phyloP scores from a whole-genome alignment of 768 basidiomycete species.

The Amanita pseudoporphyria region DNA sequence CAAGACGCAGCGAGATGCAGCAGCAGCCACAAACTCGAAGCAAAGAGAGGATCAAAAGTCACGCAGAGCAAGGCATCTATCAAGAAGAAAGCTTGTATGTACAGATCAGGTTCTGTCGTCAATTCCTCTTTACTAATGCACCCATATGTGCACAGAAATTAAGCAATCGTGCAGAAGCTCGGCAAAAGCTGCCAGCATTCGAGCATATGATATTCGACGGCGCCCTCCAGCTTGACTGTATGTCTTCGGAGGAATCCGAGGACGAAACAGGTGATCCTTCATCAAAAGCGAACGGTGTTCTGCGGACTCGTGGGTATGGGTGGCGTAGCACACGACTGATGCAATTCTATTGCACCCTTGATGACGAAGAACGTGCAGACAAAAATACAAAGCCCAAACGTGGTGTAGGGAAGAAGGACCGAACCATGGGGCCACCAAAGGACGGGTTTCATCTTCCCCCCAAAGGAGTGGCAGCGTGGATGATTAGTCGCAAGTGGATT shows the following conservation, averaged over 20 bases:
- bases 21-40: constrained; percentile 32
- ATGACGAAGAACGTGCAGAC: constrained; percentile 43
- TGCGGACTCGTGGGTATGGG: constrained; percentile 47
- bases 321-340: constrained; percentile 65
- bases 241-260: constrained; percentile 76
- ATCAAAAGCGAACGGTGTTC: constrained; percentile 22
- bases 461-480: constrained; percentile 57
- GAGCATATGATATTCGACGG: constrained; percentile 60
- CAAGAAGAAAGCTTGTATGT: constrained; percentile 56
- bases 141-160: constrained; percentile 44
- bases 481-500: constrained; percentile 66
- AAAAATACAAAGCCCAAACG: constrained; percentile 42
- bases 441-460: constrained; percentile 54
- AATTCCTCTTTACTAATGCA: constrained; percentile 7
- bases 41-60: constrained; percentile 55
- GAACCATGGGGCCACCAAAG: constrained; percentile 44
- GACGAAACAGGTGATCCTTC: constrained; percentile 27
- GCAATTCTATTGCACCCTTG: constrained; percentile 50
- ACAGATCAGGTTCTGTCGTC: constrained; percentile 4
- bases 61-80: constrained; percentile 46
- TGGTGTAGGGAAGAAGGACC: constrained; percentile 45
- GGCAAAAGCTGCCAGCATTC: constrained; percentile 42
- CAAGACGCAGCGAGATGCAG: constrained; percentile 44
- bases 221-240: constrained; percentile 64
- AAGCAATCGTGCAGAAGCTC: constrained; percentile 48